These are phyloP conservation scores for Austroboletus niveus DNA, from an alignment of 1,284 basidiomycete genomes.

Conservation along the genomic window DNA sequence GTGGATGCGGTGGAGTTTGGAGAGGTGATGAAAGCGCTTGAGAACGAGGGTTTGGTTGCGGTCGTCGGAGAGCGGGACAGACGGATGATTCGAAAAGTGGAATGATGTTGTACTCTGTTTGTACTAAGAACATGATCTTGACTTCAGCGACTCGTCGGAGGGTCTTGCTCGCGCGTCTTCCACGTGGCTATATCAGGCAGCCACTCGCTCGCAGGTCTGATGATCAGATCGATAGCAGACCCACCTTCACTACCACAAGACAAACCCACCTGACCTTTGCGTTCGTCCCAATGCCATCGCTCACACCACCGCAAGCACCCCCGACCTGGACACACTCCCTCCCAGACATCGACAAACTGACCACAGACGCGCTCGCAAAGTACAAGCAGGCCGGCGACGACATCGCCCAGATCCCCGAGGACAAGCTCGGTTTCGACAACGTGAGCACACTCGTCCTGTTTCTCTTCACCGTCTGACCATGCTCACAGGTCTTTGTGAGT, in stretches of 20 bases:
- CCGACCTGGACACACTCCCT: conserved; percentile 70
- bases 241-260: conserved; percentile 8
- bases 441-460: conserved; percentile 36
- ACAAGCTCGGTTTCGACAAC: conserved; percentile 57
- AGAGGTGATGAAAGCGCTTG: conserved; percentile 76
- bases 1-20: conserved; percentile 78
- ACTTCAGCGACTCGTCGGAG: neutral
- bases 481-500: conserved; percentile 64
- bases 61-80: conserved; percentile 85
- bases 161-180: neutral
- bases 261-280: conserved; percentile 10
- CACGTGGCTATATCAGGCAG: conserved; percentile 26
- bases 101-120: conserved; percentile 24
- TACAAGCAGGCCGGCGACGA: conserved; percentile 58
- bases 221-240: conserved; percentile 3
- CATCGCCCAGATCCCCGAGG: conserved; percentile 57
- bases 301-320: conserved; percentile 65
- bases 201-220: neutral
- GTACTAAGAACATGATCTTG: too few species aligned
- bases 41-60: conserved; percentile 81
- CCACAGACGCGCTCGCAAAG: conserved; percentile 57
- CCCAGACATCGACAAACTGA: conserved; percentile 55
- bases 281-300: conserved; percentile 30
- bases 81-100: conserved; percentile 70
- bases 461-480: neutral